These are phyloP conservation scores for Cinchona pubescens DNA, from an alignment of 257 asterid genomes.

Conservation along the genomic window DNA sequence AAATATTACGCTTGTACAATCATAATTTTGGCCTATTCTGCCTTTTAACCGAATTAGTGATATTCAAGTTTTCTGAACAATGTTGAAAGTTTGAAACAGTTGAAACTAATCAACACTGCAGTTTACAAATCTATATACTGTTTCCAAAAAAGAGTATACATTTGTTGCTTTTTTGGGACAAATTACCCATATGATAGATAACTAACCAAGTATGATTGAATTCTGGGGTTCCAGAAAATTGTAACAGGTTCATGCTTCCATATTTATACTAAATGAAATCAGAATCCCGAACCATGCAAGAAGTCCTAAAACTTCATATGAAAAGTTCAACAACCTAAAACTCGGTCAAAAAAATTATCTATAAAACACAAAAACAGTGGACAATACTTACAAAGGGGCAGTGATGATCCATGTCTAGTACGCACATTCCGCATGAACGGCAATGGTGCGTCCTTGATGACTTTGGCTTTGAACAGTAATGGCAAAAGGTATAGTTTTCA, in stretches of 20 bases:
- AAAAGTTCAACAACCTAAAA: background rate
- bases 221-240: background rate
- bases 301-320: background rate
- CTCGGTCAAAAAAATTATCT: too few relatives aligned
- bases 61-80: background rate
- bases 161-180: too few relatives aligned
- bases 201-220: too few relatives aligned
- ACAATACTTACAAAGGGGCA: slow-evolving; percentile 88
- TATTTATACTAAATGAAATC: background rate
- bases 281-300: background rate
- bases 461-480: slow-evolving; percentile 80
- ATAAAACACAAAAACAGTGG: background rate
- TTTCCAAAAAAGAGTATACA: background rate
- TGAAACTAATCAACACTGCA: background rate
- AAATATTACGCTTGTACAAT: background rate
- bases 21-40: background rate
- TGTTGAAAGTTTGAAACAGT: background rate
- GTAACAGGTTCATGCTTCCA: background rate
- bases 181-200: background rate
- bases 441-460: slow-evolving; percentile 89
- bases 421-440: slow-evolving; percentile 83
- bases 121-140: background rate
- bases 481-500: slow-evolving; percentile 74
- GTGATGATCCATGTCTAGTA: slow-evolving; percentile 97
- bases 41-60: background rate